A percentile compares a stretch with the other conserved stretches of the same genome.
Evolutionary conservation across 768 basidiomycete genomes (phyloP).

Genomic region (Boletus insuetus): DNA sequence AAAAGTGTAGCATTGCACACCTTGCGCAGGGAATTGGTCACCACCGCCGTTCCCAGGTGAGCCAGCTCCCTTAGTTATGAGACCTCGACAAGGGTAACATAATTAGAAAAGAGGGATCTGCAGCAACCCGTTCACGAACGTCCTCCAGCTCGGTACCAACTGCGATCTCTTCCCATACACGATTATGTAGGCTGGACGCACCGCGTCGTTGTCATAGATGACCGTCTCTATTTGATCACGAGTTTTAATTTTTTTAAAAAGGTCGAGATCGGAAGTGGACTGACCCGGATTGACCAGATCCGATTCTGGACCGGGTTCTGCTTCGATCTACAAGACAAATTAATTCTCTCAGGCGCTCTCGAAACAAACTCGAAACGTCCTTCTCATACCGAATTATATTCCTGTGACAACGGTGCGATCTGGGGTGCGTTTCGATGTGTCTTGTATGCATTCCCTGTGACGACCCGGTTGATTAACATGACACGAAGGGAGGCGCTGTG

Average conservation of each 20-base stretch:
- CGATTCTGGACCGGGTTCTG: constrained; percentile 6
- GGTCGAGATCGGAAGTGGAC: neutral
- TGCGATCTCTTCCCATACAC: constrained; percentile 10
- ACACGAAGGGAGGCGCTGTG: constrained; percentile 5
- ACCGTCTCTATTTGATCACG: constrained; percentile 6
- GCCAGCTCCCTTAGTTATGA: neutral
- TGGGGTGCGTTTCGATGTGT: constrained; percentile 11
- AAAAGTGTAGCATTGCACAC: too few species aligned
- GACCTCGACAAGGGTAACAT: neutral
- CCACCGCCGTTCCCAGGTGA: too few species aligned
- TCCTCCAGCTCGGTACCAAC: neutral
- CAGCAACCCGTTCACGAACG: neutral
- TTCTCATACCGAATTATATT: neutral
- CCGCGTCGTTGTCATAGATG: constrained; percentile 13
- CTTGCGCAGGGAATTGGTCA: too few species aligned
- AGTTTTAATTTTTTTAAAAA: neutral
- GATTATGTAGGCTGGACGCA: constrained; percentile 12
- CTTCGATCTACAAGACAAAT: constrained; percentile 6
- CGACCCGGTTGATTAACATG: constrained; percentile 11
- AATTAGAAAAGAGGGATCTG: constrained; percentile 4
- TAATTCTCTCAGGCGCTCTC: neutral
- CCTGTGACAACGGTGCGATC: constrained; percentile 1
- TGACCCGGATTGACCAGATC: constrained; percentile 12
- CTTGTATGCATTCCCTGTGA: constrained; percentile 8
- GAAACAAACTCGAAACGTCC: too few species aligned